Base-by-base conservation (phyloP, 2,329 filamentous ascomycete genomes). In the Emydomyces testavorans region DNA sequence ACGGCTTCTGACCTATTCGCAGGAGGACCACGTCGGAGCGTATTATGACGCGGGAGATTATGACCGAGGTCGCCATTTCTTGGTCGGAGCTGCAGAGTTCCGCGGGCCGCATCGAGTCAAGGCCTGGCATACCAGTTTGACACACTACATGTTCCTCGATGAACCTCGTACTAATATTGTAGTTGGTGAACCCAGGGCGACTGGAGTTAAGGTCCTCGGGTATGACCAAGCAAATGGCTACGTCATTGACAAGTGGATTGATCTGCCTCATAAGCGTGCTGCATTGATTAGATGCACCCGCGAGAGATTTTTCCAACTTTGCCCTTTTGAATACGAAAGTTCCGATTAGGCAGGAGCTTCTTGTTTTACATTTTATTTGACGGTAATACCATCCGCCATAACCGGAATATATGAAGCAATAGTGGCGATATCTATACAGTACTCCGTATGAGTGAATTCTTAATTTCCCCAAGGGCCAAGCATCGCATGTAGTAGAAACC, bases 161-260 rank as follows among this genome's bases (percentile, higher is more conserved):
- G 75, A 78, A 50, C 72, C 74, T 20, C 71, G 76, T 4, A 78
- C 75, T 0, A 68, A 62, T 53, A 70, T 69, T 48, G 67, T 75
- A 4, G 75, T 78, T 1, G 69, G 68, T 2, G 85, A 90, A 68
- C 84, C 85, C 28, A 82, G 83, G 61, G 78, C 76, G 50, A 83
- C 79, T 3, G 83, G 83, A 57, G 74, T 71, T 23, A 82, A 78
- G 0, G 79, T 88, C 11, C 69, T 88, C 50, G 78, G 79, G 52
- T 88, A 88, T 62, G 83, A 89, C 56, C 75, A 85, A 46, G 77
- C 81, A 43, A 80, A 85, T 57, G 83, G 83, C 1, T 81, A 87
- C 57, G 77, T 78, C 5, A 70, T 87, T 31, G 79, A 83, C 56
- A 83, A 83, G 64, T 78, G 84, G 52, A 76, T 85, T 52, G 83